These are phyloP conservation scores for Mesotaenium endlicherianum DNA, from an alignment of 139 green algal genomes.

Conservation along the genomic window DNA sequence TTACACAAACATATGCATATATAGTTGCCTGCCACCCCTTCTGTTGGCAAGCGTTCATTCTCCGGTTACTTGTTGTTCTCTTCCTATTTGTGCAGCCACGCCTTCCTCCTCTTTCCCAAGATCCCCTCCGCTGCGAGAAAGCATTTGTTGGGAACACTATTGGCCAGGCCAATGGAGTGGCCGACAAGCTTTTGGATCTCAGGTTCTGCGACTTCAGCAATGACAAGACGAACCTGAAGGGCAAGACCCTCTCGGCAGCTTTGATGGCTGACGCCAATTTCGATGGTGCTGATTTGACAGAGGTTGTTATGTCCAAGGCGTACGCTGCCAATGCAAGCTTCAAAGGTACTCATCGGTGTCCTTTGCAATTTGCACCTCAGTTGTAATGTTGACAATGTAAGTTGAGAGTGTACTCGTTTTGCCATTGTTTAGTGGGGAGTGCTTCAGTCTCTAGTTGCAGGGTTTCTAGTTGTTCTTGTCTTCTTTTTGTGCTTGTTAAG, in stretches of 20 bases:
- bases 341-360: constrained; percentile 21
- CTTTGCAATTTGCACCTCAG: background rate
- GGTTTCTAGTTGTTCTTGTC: background rate
- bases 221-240: constrained; percentile 62
- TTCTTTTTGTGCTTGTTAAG: background rate
- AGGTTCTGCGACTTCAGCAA: constrained; percentile 55
- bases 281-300: constrained; percentile 56
- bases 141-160: constrained; percentile 49
- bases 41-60: background rate
- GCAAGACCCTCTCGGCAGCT: constrained; percentile 83
- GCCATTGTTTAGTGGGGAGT: background rate
- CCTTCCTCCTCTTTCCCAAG: constrained; percentile 40
- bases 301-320: constrained; percentile 88
- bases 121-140: constrained; percentile 34
- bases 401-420: background rate
- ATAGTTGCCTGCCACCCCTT: background rate
- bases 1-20: background rate
- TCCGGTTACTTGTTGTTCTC: background rate
- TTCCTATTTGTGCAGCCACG: constrained; percentile 14
- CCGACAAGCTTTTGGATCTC: constrained; percentile 87
- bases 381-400: background rate
- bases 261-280: constrained; percentile 72
- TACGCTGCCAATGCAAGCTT: constrained; percentile 81
- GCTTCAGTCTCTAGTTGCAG: background rate
- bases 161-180: constrained; percentile 88